Percentiles rank a stretch among this genome's conserved stretches.
Conservation (phyloP, 2,329 filamentous ascomycete genomes). For the Rutstroemia sp. region DNA sequence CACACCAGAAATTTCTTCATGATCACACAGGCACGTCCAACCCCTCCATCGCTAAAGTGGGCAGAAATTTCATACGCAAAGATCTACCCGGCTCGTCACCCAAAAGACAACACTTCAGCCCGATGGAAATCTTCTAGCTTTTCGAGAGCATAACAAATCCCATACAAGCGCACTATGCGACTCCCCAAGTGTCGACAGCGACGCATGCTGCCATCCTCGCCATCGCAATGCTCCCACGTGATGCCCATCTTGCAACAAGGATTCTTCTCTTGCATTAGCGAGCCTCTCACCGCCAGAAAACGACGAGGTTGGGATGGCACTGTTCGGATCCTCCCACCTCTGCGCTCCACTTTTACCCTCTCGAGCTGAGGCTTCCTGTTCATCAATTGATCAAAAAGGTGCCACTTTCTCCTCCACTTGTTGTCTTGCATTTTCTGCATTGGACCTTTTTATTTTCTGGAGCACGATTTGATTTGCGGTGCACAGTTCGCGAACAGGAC, state of each 20-base stretch:
- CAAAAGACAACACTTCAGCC: too few species aligned
- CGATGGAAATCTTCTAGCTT: too few species aligned
- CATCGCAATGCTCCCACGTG: neutral
- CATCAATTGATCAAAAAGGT: neutral
- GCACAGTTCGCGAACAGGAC: neutral
- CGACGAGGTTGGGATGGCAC: conserved; percentile 4
- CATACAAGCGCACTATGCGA: too few species aligned
- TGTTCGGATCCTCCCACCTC: neutral
- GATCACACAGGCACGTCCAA: too few species aligned
- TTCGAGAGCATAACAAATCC: too few species aligned
- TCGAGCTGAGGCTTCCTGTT: neutral
- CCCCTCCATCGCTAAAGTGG: too few species aligned
- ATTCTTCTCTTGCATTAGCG: neutral
- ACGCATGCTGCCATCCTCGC: too few species aligned
- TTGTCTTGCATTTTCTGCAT: conserved; percentile 6
- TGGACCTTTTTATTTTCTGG: neutral
- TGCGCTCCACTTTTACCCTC: neutral
- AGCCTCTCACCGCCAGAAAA: conserved; percentile 7
- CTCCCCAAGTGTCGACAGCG: too few species aligned
- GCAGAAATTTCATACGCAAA: too few species aligned
- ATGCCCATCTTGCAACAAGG: neutral
- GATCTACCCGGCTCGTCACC: too few species aligned
- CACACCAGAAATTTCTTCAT: too few species aligned
- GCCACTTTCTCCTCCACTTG: neutral
- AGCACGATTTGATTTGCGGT: neutral